phyloP scores from a whole-genome alignment of 306 rosid species.

The Cajanus cajan region DNA sequence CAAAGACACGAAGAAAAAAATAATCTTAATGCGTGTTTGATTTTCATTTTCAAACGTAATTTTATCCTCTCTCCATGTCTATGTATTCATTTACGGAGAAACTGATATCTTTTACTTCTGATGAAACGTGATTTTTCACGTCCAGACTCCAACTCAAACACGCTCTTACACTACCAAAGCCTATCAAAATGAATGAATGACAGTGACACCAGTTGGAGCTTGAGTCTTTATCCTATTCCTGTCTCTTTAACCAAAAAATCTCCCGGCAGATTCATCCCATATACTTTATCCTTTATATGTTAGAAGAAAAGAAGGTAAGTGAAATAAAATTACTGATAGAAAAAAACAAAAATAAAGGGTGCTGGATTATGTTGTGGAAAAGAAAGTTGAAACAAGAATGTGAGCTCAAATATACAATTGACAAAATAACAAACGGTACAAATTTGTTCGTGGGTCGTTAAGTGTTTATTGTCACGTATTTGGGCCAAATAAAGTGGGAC shows the following conservation, averaged over 20 bases:
- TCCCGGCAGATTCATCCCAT: neutral
- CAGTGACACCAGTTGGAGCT: slow-evolving; percentile 17
- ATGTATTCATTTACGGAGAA: too few relatives aligned
- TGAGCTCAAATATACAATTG: neutral
- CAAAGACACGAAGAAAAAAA: slow-evolving; percentile 6
- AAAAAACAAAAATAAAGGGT: neutral
- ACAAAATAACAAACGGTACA: slow-evolving; percentile 25
- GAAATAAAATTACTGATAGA: neutral
- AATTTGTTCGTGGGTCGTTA: slow-evolving; percentile 2
- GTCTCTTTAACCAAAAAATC: neutral
- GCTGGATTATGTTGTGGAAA: neutral
- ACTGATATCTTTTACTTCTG: too few relatives aligned
- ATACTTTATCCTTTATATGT: slow-evolving; percentile 3
- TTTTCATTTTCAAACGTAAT: too few relatives aligned
- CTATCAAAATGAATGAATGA: neutral
- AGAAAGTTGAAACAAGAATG: neutral
- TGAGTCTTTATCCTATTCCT: neutral
- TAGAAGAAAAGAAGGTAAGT: neutral
- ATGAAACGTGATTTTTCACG: too few relatives aligned
- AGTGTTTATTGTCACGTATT: slow-evolving; percentile 11
- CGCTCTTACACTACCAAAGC: neutral
- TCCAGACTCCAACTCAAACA: too few relatives aligned
- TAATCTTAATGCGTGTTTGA: too few relatives aligned
- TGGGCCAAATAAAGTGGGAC: slow-evolving; percentile 36
- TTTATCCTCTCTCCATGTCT: too few relatives aligned